These are phyloP conservation scores for Chaetomium cochliodes DNA, from an alignment of 495 filamentous ascomycete genomes.

Conservation along the genomic window DNA sequence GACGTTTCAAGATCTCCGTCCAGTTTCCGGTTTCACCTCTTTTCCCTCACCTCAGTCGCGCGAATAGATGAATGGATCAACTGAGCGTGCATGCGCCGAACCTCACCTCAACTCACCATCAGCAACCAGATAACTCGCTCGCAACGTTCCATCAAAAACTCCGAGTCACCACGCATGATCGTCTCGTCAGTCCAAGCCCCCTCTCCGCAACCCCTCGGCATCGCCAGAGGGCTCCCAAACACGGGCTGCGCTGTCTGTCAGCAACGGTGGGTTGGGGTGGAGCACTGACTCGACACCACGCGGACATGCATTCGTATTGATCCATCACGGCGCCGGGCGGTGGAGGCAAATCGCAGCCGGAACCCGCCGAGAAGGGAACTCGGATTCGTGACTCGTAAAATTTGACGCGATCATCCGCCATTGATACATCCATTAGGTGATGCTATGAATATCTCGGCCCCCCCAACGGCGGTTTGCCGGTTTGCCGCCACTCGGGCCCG, in stretches of 20 bases:
- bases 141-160: constrained; percentile 3
- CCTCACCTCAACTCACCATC: neutral
- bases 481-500: neutral
- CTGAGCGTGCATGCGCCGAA: neutral
- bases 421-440: neutral
- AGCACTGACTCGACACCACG: neutral
- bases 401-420: neutral
- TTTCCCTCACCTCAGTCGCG: neutral
- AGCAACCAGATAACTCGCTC: neutral
- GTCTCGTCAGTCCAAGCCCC: constrained; percentile 5
- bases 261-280: neutral
- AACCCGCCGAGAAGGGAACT: neutral
- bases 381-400: neutral
- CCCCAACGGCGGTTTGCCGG: neutral
- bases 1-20: constrained; percentile 14
- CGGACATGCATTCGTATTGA: constrained; percentile 9
- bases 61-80: neutral
- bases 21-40: neutral
- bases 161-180: neutral
- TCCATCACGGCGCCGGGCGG: neutral
- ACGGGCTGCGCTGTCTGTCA: constrained; percentile 5
- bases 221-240: neutral
- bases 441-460: constrained; percentile 4
- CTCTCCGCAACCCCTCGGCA: neutral
- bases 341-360: neutral